Evolutionary conservation across 495 filamentous ascomycete species (phyloP).

Genomic region (Aspergillus mulundensis): DNA sequence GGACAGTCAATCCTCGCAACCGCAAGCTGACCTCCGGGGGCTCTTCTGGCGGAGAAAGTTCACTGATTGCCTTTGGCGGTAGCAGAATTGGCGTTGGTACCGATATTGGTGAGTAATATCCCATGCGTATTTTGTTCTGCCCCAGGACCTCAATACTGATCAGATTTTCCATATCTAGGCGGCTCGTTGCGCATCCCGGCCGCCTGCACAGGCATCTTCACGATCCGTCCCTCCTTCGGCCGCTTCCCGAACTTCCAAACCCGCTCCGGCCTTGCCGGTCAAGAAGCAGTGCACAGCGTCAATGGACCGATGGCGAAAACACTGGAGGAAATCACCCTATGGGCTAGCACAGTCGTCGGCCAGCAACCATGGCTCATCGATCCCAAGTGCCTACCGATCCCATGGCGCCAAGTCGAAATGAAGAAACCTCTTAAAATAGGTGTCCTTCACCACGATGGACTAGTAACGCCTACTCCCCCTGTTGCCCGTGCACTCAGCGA

Average conservation of each 20-base stretch:
- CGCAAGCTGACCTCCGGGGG: constrained; percentile 5
- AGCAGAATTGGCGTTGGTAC: constrained; percentile 11
- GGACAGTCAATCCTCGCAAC: constrained; percentile 8
- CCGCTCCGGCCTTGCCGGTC: constrained; percentile 11
- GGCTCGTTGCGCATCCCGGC: constrained; percentile 10
- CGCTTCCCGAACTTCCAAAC: constrained; percentile 10
- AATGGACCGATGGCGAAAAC: constrained; percentile 6
- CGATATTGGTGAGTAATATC: not conserved
- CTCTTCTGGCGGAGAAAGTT: constrained; percentile 4
- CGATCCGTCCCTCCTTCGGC: constrained; percentile 9
- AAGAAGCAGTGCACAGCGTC: constrained; percentile 7
- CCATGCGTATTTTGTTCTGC: too few relatives aligned
- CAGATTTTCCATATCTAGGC: not conserved
- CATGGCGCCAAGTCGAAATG: not conserved
- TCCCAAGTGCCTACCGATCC: constrained; percentile 7
- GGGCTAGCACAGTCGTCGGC: constrained; percentile 5
- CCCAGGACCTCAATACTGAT: not conserved
- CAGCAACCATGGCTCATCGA: constrained; percentile 9
- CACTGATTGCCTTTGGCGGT: constrained; percentile 10
- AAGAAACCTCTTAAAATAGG: constrained; percentile 2
- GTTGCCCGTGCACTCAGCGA: constrained; percentile 2
- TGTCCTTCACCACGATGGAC: constrained; percentile 1
- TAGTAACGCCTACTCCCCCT: constrained; percentile 1
- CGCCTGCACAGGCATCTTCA: constrained; percentile 12
- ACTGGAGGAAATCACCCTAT: constrained; percentile 6